phyloP scores from a whole-genome alignment of 345 rosid genomes.

The Salix dunnii region DNA sequence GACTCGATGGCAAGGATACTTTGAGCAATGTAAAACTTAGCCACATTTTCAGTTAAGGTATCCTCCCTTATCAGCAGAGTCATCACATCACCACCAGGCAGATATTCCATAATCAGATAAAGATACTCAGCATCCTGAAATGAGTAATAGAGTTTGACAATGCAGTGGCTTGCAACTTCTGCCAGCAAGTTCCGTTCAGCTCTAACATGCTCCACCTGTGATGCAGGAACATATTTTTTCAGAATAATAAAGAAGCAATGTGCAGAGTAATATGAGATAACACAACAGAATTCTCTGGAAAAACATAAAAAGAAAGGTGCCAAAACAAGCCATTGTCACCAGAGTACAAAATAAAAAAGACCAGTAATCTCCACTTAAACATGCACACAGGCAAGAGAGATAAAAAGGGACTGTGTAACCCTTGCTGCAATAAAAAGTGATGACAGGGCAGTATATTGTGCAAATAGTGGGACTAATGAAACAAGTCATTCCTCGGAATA shows the following conservation, averaged over 20 bases:
- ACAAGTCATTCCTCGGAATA: constrained; percentile 5
- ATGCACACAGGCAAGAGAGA: background rate
- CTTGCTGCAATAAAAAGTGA: background rate
- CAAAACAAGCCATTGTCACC: background rate
- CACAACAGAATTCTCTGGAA: background rate
- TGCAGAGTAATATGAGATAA: background rate
- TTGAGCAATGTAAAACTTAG: constrained; percentile 88
- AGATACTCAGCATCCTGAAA: constrained; percentile 92
- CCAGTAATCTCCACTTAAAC: background rate
- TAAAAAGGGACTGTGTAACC: background rate
- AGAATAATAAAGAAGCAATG: constrained; percentile 5
- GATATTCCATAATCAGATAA: constrained; percentile 93
- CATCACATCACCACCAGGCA: constrained; percentile 98
- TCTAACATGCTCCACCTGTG: constrained; percentile 92
- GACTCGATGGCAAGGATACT: constrained; percentile 95
- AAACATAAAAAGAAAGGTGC: background rate
- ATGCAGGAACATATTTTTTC: constrained; percentile 14
- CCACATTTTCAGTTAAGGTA: constrained; percentile 74
- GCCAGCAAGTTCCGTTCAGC: constrained; percentile 98
- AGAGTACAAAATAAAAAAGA: background rate
- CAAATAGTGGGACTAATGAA: background rate
- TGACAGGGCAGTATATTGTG: background rate
- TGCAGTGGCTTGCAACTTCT: constrained; percentile 94
- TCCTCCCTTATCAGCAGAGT: constrained; percentile 92
- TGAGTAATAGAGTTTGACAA: constrained; percentile 91